Evolutionary conservation across 768 basidiomycete species (phyloP).

Genomic region (Amanita jacksonii): DNA sequence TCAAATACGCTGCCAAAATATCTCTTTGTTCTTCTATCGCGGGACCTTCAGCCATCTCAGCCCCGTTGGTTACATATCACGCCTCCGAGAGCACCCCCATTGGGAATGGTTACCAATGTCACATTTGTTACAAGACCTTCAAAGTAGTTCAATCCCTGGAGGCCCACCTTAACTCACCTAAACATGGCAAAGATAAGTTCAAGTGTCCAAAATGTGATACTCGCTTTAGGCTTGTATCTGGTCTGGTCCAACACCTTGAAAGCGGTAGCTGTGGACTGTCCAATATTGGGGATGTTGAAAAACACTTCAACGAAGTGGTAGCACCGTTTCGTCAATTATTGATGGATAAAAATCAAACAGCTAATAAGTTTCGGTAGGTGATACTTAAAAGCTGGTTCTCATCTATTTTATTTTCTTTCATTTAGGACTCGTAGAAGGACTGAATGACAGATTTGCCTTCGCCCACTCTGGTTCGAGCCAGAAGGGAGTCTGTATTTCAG

Average conservation of each 20-base stretch:
- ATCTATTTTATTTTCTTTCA: background rate
- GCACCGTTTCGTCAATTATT: background rate
- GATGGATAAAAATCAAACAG: background rate
- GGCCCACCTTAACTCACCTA: constrained; percentile 26
- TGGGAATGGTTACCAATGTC: constrained; percentile 31
- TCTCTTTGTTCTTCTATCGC: constrained; percentile 23
- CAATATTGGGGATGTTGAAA: constrained; percentile 21
- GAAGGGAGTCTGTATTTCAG: constrained; percentile 3
- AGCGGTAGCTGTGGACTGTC: constrained; percentile 28
- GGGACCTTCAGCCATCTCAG: background rate
- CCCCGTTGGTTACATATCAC: constrained; percentile 16
- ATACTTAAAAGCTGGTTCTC: background rate
- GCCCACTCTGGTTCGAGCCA: background rate
- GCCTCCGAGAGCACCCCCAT: constrained; percentile 29
- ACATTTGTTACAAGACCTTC: constrained; percentile 27
- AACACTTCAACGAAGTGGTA: constrained; percentile 18
- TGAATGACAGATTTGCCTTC: constrained; percentile 1
- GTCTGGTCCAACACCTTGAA: constrained; percentile 35
- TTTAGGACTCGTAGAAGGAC: constrained; percentile 2
- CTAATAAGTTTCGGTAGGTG: background rate
- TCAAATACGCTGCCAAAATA: constrained; percentile 25
- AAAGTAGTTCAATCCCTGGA: constrained; percentile 22
- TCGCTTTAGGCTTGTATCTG: constrained; percentile 28
- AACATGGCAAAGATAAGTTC: constrained; percentile 31
- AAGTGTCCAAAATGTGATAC: constrained; percentile 32